Conservation (phyloP, 2,329 filamentous ascomycete genomes). For the Fusarium sp. region DNA sequence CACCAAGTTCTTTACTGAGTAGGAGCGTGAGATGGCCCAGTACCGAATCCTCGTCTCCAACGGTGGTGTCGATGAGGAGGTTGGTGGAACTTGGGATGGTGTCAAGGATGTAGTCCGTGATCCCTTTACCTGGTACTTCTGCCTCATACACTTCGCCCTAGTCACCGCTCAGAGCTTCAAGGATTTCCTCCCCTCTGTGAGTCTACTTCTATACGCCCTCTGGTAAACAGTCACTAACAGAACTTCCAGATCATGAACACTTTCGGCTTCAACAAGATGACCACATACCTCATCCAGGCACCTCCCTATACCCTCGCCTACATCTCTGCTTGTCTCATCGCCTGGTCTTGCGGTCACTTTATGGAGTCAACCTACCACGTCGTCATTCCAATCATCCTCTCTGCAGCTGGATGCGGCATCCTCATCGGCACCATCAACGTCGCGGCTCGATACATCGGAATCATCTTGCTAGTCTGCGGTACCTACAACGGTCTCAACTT, state of each 20-base stretch:
- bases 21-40: slow-evolving; percentile 57
- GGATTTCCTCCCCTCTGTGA: slow-evolving; percentile 59
- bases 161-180: slow-evolving; percentile 59
- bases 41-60: slow-evolving; percentile 54
- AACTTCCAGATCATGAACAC: slow-evolving; percentile 48
- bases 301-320: slow-evolving; percentile 59
- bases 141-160: slow-evolving; percentile 58
- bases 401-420: slow-evolving; percentile 57
- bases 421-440: slow-evolving; percentile 58
- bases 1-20: slow-evolving; percentile 53
- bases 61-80: slow-evolving; percentile 54
- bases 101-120: slow-evolving; percentile 52
- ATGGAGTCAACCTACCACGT: slow-evolving; percentile 59
- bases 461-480: slow-evolving; percentile 57
- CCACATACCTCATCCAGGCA: slow-evolving; percentile 58
- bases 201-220: not conserved
- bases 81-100: slow-evolving; percentile 56
- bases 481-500: slow-evolving; percentile 58
- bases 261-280: slow-evolving; percentile 49
- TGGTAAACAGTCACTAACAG: not conserved
- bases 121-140: slow-evolving; percentile 57
- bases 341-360: slow-evolving; percentile 56
- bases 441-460: slow-evolving; percentile 58
- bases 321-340: slow-evolving; percentile 55
- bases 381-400: slow-evolving; percentile 54